Evolutionary conservation across 2,329 filamentous ascomycete genomes (phyloP).

Genomic region (Fusarium pseudoanthophilum): DNA sequence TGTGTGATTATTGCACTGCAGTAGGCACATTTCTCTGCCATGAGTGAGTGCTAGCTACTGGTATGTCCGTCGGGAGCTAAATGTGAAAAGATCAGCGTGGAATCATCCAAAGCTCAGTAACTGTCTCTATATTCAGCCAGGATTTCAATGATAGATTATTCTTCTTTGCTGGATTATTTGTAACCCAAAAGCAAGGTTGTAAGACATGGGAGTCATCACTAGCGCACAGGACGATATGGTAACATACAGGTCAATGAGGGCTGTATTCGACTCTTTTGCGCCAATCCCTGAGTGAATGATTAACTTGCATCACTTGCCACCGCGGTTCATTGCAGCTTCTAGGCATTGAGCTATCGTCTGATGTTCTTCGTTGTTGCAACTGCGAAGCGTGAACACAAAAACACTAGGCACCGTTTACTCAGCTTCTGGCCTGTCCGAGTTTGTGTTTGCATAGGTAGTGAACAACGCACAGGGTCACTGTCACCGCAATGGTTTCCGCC

Average conservation of each 20-base stretch:
- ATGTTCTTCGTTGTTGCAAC: not conserved
- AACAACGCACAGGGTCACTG: too few relatives aligned
- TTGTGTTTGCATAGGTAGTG: not conserved
- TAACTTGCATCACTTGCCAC: rapidly evolving
- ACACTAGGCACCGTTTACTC: not conserved
- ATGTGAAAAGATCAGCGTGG: too few relatives aligned
- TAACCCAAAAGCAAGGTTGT: rapidly evolving
- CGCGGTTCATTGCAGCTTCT: too few relatives aligned
- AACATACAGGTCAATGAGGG: rapidly evolving
- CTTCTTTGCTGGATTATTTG: rapidly evolving
- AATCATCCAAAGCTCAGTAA: not conserved
- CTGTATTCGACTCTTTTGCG: not conserved
- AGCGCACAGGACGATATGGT: rapidly evolving
- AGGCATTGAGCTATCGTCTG: rapidly evolving
- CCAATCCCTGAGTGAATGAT: rapidly evolving
- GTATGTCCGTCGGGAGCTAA: not conserved
- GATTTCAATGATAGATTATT: too few relatives aligned
- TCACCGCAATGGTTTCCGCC: rapidly evolving
- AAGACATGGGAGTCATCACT: rapidly evolving
- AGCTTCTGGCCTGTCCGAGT: too few relatives aligned
- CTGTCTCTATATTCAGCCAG: not conserved
- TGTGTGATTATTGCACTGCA: rapidly evolving
- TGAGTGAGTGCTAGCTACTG: not conserved
- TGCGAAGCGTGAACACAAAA: not conserved
- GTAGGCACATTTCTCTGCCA: not conserved